A percentile compares a stretch with the other conserved stretches of the same genome.
phyloP scores from a whole-genome alignment of 352 stramenopile genomes.

The Globisporangium polare region DNA sequence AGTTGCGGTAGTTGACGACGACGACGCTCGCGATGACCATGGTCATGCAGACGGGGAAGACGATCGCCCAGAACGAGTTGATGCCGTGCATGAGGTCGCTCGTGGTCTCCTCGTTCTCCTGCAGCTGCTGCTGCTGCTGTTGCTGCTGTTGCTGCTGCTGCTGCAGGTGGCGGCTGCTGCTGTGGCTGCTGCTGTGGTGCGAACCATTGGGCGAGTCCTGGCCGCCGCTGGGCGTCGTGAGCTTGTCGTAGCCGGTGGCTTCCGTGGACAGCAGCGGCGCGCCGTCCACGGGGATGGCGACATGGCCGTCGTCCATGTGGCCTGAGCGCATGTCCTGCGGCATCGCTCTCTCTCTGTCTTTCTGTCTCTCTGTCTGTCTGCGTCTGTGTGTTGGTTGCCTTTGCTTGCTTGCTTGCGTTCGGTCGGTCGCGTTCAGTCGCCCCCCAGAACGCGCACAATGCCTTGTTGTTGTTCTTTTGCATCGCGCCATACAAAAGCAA shows the following conservation, averaged over 20 bases:
- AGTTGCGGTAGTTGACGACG: constrained; percentile 82
- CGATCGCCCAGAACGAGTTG: constrained; percentile 86
- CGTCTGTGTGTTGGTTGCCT: too few species aligned
- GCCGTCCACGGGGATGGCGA: constrained; percentile 32
- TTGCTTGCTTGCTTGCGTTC: too few species aligned
- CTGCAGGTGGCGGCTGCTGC: constrained; percentile 13
- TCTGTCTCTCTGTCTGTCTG: too few species aligned
- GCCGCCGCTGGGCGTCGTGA: constrained; percentile 44
- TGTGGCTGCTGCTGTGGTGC: constrained; percentile 10
- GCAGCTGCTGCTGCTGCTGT: constrained; percentile 15
- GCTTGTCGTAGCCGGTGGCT: constrained; percentile 48
- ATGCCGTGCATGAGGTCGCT: constrained; percentile 84
- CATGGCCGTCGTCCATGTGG: constrained; percentile 13
- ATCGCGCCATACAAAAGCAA: neutral
- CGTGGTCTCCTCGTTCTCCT: constrained; percentile 28
- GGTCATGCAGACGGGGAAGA: constrained; percentile 77
- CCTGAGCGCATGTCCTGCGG: constrained; percentile 13
- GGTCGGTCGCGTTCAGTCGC: neutral
- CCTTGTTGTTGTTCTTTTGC: neutral
- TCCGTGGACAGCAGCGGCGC: constrained; percentile 24
- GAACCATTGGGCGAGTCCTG: constrained; percentile 10
- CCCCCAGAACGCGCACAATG: neutral
- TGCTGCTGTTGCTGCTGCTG: constrained; percentile 6
- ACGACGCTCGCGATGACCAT: constrained; percentile 80
- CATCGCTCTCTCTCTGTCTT: neutral